phyloP scores from a whole-genome alignment of 1,139 yeast genomes.

The Lodderomyces pseudojiufengensis region DNA sequence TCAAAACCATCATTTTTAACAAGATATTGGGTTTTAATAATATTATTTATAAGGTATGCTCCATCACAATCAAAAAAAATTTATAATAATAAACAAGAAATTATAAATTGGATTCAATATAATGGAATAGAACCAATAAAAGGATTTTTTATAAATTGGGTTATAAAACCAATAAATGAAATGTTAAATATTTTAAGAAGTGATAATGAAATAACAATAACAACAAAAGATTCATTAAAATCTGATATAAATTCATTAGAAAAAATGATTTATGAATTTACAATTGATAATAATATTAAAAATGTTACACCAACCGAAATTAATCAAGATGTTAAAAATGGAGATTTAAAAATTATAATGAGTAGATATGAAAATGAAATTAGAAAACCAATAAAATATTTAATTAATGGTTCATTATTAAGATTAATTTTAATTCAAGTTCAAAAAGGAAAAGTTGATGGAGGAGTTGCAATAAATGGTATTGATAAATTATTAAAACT shows the following conservation, averaged over 20 bases:
- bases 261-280: conserved; percentile 81
- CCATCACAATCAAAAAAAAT: conserved; percentile 44
- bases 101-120: conserved; percentile 52
- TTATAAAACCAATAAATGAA: conserved; percentile 69
- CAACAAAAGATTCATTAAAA: conserved; percentile 72
- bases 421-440: conserved; percentile 81
- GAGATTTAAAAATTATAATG: conserved; percentile 78
- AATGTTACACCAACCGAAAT: conserved; percentile 19
- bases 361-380: conserved; percentile 75
- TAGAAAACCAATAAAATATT: conserved; percentile 61
- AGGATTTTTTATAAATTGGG: conserved; percentile 80
- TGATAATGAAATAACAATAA: conserved; percentile 74
- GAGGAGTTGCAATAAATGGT: conserved; percentile 84
- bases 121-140: conserved; percentile 59
- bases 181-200: conserved; percentile 78
- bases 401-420: conserved; percentile 65
- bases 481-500: conserved; percentile 85
- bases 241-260: conserved; percentile 80
- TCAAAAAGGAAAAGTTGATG: conserved; percentile 94
- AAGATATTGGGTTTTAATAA: conserved; percentile 66
- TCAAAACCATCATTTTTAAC: conserved; percentile 47
- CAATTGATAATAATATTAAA: conserved; percentile 38
- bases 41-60: conserved; percentile 41
- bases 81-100: conserved; percentile 49
- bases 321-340: conserved; percentile 48